These are phyloP conservation scores for Pneumocystis carinii DNA, from an alignment of 1,139 yeast species.

Conservation along the genomic window DNA sequence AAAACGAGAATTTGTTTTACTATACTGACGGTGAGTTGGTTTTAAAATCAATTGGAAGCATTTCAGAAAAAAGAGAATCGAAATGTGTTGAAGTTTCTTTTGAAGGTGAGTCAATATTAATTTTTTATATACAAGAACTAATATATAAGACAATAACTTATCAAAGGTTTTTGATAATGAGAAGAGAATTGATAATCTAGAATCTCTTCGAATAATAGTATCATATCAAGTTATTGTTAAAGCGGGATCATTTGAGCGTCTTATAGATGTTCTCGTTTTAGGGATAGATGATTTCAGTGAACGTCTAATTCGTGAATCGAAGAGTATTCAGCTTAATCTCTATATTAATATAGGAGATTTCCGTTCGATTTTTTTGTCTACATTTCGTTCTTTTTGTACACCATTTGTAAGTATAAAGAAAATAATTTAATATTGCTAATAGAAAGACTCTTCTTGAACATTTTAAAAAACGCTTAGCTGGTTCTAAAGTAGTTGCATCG, in stretches of 20 bases:
- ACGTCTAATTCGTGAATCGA: slow-evolving; percentile 15
- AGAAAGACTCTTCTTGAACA: slow-evolving; percentile 29
- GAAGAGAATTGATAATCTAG: background rate
- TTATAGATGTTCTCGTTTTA: slow-evolving; percentile 47
- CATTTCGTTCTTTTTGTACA: slow-evolving; percentile 48
- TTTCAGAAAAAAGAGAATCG: background rate
- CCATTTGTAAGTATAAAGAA: slow-evolving; percentile 25
- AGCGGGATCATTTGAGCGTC: slow-evolving; percentile 45
- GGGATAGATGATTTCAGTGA: slow-evolving; percentile 44
- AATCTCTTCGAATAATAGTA: slow-evolving; percentile 20
- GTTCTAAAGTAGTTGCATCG: slow-evolving; percentile 45
- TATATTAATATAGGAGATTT: slow-evolving; percentile 46
- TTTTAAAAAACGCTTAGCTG: slow-evolving; percentile 38
- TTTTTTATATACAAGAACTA: background rate
- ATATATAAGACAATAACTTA: background rate
- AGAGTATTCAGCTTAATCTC: slow-evolving; percentile 18
- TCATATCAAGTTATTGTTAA: slow-evolving; percentile 34
- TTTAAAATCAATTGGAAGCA: background rate
- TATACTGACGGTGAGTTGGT: background rate
- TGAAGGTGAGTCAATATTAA: background rate
- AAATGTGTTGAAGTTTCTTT: background rate
- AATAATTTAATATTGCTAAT: background rate
- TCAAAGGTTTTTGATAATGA: background rate
- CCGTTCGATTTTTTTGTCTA: slow-evolving; percentile 49
- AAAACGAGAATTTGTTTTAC: background rate